Conservation (phyloP, 768 basidiomycete genomes). For the Mycena capillaripes region DNA sequence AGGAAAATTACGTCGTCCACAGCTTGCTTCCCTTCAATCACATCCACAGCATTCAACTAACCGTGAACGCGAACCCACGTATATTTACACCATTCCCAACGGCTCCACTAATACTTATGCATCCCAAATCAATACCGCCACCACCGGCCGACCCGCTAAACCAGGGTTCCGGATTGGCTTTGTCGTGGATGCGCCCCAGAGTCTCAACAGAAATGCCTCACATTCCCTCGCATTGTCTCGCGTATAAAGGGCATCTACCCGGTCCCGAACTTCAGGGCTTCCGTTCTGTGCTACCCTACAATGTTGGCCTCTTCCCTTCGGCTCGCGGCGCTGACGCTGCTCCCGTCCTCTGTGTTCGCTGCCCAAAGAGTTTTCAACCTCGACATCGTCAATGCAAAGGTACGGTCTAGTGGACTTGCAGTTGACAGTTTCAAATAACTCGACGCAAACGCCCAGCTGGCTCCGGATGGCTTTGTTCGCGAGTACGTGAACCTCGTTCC, state of each 20-base stretch:
- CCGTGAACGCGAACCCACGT: conserved; percentile 13
- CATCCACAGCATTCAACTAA: neutral
- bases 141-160: neutral
- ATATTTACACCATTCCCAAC: neutral
- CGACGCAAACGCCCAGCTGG: conserved; percentile 32
- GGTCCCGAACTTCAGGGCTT: conserved; percentile 25
- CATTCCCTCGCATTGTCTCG: neutral
- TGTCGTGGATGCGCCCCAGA: neutral
- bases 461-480: conserved; percentile 38
- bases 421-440: no score
- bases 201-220: conserved; percentile 12
- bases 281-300: conserved; percentile 13
- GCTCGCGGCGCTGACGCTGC: conserved; percentile 29
- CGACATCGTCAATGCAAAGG: no score
- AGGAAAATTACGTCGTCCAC: neutral
- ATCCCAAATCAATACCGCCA: neutral
- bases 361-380: conserved; percentile 31
- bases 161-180: conserved; percentile 13
- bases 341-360: conserved; percentile 28
- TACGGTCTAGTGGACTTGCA: no score
- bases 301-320: conserved; percentile 32
- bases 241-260: conserved; percentile 19
- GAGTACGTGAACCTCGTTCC: conserved; percentile 11
- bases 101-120: conserved; percentile 8
- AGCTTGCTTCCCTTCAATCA: neutral